Percentiles rank a stretch among this genome's conserved stretches.
Evolutionary conservation across 306 rosid genomes (phyloP).

Genomic region (Ormosia semicastrata): DNA sequence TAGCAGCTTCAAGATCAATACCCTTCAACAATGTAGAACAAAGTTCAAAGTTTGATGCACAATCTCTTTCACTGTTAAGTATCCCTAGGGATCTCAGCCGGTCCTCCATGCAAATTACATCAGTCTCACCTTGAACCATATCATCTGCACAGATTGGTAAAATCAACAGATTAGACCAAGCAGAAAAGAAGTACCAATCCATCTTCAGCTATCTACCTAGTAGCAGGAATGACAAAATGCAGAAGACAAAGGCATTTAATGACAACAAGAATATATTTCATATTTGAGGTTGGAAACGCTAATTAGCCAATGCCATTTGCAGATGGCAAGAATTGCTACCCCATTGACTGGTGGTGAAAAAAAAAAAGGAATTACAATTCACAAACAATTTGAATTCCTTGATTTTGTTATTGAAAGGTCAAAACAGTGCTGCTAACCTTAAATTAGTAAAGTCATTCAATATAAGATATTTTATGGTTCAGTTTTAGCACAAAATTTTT

Average conservation of each 20-base stretch:
- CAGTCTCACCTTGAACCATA: conserved; percentile 40
- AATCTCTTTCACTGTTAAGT: conserved; percentile 52
- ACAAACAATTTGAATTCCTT: background rate
- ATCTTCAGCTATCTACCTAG: conserved; percentile 18
- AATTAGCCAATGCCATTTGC: background rate
- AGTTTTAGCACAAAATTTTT: background rate
- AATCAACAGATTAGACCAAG: conserved; percentile 25
- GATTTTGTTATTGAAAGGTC: background rate
- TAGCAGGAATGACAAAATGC: background rate
- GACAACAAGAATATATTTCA: background rate
- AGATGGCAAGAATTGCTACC: background rate
- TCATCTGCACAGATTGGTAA: conserved; percentile 59
- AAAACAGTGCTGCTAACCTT: background rate
- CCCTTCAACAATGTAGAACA: conserved; percentile 52
- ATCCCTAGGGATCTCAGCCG: conserved; percentile 63
- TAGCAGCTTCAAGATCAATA: conserved; percentile 54
- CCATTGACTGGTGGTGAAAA: background rate
- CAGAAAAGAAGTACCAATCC: conserved; percentile 8
- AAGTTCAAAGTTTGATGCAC: conserved; percentile 35
- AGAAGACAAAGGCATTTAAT: conserved; percentile 16
- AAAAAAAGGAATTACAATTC: background rate
- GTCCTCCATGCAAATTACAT: conserved; percentile 70
- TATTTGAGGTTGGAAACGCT: background rate
- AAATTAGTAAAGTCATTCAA: background rate
- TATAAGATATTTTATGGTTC: background rate